Evolutionary conservation across 2,329 filamentous ascomycete genomes (phyloP).

Genomic region (Xylariaceae sp.): DNA sequence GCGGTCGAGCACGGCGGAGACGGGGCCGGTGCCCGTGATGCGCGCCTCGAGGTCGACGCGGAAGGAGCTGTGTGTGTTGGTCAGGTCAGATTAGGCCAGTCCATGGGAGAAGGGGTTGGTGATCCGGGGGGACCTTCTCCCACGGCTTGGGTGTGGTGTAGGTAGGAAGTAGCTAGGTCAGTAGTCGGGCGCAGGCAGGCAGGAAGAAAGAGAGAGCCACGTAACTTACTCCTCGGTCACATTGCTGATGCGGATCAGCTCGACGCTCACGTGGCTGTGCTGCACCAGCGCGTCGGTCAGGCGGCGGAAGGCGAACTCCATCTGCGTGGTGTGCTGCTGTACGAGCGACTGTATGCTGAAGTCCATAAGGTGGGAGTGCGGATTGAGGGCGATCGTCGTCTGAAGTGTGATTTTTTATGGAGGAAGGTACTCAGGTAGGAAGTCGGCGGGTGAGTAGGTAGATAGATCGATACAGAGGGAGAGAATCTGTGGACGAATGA

Average conservation of each 20-base stretch:
- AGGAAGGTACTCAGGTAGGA: not conserved
- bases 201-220: not conserved
- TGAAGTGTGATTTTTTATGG: not conserved
- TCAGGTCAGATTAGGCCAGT: no score
- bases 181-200: not conserved
- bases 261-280: conserved; percentile 15
- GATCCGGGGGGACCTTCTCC: not conserved
- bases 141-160: not conserved
- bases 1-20: conserved; percentile 7
- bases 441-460: not conserved
- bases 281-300: conserved; percentile 13
- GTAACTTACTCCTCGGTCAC: conserved; percentile 22
- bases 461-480: no score
- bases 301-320: conserved; percentile 16
- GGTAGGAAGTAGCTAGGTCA: not conserved
- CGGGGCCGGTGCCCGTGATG: conserved; percentile 15
- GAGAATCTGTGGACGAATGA: no score
- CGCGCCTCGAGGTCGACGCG: conserved; percentile 17
- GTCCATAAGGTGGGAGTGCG: conserved; percentile 5
- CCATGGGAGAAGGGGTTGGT: not conserved
- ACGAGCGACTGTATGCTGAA: conserved; percentile 12
- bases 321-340: conserved; percentile 9
- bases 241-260: conserved; percentile 19
- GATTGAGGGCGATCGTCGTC: not conserved
- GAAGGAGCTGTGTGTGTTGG: conserved; percentile 18